Conservation (phyloP, 257 asterid genomes). For the Lycium barbarum region DNA sequence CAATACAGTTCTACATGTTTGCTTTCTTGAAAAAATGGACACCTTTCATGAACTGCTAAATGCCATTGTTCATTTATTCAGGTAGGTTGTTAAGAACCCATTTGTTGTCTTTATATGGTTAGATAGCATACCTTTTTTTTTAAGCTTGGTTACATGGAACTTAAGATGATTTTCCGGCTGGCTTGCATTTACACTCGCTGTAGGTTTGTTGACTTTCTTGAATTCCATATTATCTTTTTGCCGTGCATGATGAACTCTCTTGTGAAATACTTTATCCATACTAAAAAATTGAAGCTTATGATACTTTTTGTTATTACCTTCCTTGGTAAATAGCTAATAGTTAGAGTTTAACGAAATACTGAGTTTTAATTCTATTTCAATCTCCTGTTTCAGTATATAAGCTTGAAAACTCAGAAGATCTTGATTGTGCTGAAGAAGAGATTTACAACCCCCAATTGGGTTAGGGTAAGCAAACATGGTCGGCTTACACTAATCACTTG, state of each 20-base stretch:
- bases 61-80: neutral
- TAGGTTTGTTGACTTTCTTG: neutral
- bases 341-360: neutral
- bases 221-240: neutral
- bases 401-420: conserved; percentile 79
- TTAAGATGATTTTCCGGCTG: neutral
- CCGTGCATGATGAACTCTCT: neutral
- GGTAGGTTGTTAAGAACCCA: conserved; percentile 5
- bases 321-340: conserved; percentile 4
- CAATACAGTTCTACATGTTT: neutral
- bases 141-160: neutral
- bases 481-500: conserved; percentile 18
- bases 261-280: neutral
- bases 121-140: neutral
- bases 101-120: neutral
- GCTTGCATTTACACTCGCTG: neutral
- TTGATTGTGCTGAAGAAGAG: conserved; percentile 83
- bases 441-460: conserved; percentile 95
- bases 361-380: conserved; percentile 13
- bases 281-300: neutral
- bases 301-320: conserved; percentile 7
- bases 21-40: neutral
- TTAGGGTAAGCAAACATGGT: conserved; percentile 62
- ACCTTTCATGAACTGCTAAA: neutral
- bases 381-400: conserved; percentile 71